Base-by-base conservation (phyloP, 2,329 filamentous ascomycete genomes). In the Leptographium radiaticola region DNA sequence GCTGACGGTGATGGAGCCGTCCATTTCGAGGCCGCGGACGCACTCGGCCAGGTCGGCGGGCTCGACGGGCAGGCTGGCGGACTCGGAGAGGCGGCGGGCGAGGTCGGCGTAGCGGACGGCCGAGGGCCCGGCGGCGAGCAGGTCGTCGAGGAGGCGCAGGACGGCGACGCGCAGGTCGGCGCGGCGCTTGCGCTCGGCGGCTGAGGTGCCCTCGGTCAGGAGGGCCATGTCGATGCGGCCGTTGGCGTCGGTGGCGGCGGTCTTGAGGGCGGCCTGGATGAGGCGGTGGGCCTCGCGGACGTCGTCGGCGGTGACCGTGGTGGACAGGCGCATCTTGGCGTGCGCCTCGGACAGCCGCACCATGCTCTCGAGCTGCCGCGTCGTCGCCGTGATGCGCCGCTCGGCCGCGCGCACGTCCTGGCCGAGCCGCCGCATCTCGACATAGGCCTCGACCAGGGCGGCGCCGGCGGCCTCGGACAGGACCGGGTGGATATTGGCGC, bases 151-250 rank as follows among this genome's bases (percentile, higher is more conserved):
- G 20, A 89, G 72, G 38, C 71, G 73, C 38, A 95, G 66, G 0
- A 95, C 75, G 0, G 86, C 89, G 54, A 79, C 80, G 75, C 94
- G 95, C 63, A 98, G 72, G 66, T 96, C 90, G 42, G 86, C 83
- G 65, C 84, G 86, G 59, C 88, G 76, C 65, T 87, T 83, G 51
- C 93, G 77, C 67, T 97, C 93, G n/a, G 83, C 83, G 0, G 89
- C 83, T 61, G 86, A 89, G 2, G 88, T 94, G n/a, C 93, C 93
- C 65, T 97, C 93, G 0, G 90, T 96, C 58, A 98, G 75, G 49
- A 98, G 74, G 54, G 87, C 86, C 93, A 98, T 97, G 66, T 98
- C 93, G 63, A 98, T 97, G 55, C 95, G 77, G 53, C 93, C 93
- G 62, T 95, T 78, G 0, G 88, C 74, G 66, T 98, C 94, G 0